Conservation (phyloP, 306 rosid species). For the Sesbania bispinosa region DNA sequence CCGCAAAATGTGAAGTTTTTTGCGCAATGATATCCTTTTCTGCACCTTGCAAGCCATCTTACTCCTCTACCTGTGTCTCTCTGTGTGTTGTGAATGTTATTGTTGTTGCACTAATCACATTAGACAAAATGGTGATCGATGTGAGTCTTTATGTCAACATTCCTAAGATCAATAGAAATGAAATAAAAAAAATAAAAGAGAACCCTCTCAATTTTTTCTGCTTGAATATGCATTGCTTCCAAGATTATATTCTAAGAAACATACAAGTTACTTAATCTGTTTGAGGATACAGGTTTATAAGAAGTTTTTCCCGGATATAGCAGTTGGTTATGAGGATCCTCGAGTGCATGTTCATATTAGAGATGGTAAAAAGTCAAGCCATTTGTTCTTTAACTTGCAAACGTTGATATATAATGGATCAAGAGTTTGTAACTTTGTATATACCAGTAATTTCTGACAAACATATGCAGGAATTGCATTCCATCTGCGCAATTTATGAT, state of each 20-base stretch:
- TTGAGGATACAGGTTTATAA: conserved; percentile 27
- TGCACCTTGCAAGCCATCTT: too few species aligned
- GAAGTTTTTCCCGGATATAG: conserved; percentile 31
- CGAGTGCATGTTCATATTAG: conserved; percentile 32
- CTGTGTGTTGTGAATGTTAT: too few species aligned
- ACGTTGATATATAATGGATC: not conserved
- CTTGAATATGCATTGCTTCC: not conserved
- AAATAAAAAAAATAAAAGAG: not conserved
- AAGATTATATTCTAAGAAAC: not conserved
- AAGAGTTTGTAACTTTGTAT: not conserved
- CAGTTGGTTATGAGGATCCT: conserved; percentile 33
- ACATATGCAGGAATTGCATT: conserved; percentile 32
- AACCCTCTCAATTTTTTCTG: not conserved
- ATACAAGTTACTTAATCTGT: too few species aligned
- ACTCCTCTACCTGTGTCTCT: too few species aligned
- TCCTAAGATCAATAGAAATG: not conserved
- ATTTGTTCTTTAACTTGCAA: not conserved
- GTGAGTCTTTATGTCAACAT: not conserved
- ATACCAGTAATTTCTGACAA: not conserved
- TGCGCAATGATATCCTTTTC: conserved; percentile 53
- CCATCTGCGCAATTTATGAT: too few species aligned
- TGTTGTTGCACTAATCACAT: too few species aligned
- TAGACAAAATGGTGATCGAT: conserved; percentile 32
- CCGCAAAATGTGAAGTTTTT: conserved; percentile 57
- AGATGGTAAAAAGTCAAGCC: conserved; percentile 21